Percentiles rank a stretch among this genome's conserved stretches.
Evolutionary conservation across 192 early-diverging fungal species (phyloP).

Genomic region (Paraglomus brasilianum): DNA sequence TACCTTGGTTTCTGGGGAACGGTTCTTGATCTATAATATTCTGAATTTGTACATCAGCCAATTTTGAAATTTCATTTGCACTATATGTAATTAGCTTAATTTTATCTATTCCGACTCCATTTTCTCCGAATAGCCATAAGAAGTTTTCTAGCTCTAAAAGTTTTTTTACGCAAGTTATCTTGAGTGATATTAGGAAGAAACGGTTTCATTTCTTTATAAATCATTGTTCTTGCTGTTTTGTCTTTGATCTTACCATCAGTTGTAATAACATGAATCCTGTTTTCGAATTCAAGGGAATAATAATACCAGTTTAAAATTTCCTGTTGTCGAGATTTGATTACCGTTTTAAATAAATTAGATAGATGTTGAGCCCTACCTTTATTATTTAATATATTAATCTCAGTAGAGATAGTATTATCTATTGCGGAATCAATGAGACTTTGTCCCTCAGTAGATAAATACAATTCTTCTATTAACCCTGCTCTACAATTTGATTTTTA

Average conservation of each 20-base stretch:
- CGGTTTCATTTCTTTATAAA: slow-evolving; percentile 24
- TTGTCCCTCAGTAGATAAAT: slow-evolving; percentile 8
- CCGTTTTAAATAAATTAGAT: slow-evolving; percentile 1
- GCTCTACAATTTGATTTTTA: slow-evolving; percentile 25
- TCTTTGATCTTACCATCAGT: slow-evolving; percentile 5
- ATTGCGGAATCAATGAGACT: slow-evolving; percentile 16
- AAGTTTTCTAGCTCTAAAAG: slow-evolving; percentile 25
- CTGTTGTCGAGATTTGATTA: neutral
- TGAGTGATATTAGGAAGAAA: slow-evolving; percentile 8
- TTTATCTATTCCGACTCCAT: slow-evolving; percentile 11
- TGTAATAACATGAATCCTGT: slow-evolving; percentile 1
- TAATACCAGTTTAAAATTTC: slow-evolving; percentile 17
- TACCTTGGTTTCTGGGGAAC: neutral
- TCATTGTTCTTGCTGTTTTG: slow-evolving; percentile 6
- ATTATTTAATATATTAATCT: slow-evolving; percentile 2
- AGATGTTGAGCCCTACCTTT: slow-evolving; percentile 2
- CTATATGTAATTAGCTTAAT: neutral
- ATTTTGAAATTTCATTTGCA: neutral
- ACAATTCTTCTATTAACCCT: slow-evolving; percentile 21
- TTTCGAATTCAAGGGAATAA: slow-evolving; percentile 11
- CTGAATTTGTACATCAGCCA: neutral
- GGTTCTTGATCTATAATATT: neutral
- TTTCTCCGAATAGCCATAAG: neutral
- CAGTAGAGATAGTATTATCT: slow-evolving; percentile 18
- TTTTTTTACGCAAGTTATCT: slow-evolving; percentile 26